A percentile compares a stretch with the other conserved stretches of the same genome.
These are phyloP conservation scores for Kentomonas sorsogonicus DNA, from an alignment of 208 protist species.

Conservation along the genomic window DNA sequence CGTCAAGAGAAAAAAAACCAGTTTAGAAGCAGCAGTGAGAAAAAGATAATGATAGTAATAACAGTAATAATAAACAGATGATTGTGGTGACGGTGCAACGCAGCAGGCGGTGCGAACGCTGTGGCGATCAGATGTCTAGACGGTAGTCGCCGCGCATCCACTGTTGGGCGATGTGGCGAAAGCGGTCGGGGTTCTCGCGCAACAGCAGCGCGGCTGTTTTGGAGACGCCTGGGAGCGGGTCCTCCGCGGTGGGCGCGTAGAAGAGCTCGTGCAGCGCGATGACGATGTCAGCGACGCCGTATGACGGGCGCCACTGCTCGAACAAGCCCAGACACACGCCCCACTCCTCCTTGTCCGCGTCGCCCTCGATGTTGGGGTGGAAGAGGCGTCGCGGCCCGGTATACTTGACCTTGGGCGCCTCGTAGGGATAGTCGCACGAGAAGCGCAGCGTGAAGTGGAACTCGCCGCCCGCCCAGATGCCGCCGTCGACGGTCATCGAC, in stretches of 20 bases:
- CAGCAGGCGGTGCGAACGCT: no score
- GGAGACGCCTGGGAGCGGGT: slow-evolving; percentile 67
- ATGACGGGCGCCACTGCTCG: slow-evolving; percentile 67
- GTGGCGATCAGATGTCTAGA: neutral
- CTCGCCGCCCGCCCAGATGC: slow-evolving; percentile 59
- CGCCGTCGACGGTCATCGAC: slow-evolving; percentile 21
- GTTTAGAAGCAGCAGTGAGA: no score
- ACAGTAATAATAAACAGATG: slow-evolving; percentile 12
- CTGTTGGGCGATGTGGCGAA: slow-evolving; percentile 32
- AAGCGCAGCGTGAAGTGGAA: slow-evolving; percentile 75
- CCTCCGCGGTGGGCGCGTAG: slow-evolving; percentile 66
- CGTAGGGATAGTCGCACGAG: slow-evolving; percentile 68
- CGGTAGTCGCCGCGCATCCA: slow-evolving; percentile 70
- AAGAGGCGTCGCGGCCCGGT: slow-evolving; percentile 64
- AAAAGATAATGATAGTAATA: no score
- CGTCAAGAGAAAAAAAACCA: slow-evolving; percentile 4
- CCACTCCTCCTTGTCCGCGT: slow-evolving; percentile 54
- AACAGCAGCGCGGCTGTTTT: slow-evolving; percentile 63
- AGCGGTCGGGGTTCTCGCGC: slow-evolving; percentile 40
- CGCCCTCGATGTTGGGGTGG: slow-evolving; percentile 89
- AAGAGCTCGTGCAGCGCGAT: slow-evolving; percentile 80
- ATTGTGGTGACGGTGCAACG: no score
- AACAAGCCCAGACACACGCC: slow-evolving; percentile 85
- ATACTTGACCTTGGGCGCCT: slow-evolving; percentile 76
- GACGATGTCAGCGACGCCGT: slow-evolving; percentile 69